Conservation (phyloP, 1,139 yeast species). For the Cylindricascospora bacillispora region DNA sequence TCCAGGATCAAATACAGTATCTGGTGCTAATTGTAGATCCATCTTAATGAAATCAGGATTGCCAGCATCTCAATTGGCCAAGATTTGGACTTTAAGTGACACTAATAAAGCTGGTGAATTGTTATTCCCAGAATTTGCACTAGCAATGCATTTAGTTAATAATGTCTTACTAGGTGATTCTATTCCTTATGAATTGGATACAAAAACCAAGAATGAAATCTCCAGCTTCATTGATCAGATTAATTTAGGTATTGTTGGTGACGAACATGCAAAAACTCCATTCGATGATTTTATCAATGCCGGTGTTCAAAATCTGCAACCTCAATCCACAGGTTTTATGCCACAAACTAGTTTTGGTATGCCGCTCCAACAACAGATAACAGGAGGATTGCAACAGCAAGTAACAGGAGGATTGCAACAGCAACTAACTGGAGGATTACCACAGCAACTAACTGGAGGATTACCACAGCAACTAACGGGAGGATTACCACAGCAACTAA, state of each 20-base stretch:
- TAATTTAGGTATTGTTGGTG: conserved; percentile 64
- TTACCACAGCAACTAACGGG: conserved; percentile 4
- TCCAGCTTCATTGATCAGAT: conserved; percentile 80
- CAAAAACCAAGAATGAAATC: conserved; percentile 69
- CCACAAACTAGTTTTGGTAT: conserved; percentile 21
- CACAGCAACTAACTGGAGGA: conserved; percentile 21
- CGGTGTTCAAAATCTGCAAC: conserved; percentile 19
- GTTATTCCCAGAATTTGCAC: conserved; percentile 87
- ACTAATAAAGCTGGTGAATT: conserved; percentile 75
- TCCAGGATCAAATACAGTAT: conserved; percentile 62
- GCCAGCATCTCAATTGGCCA: conserved; percentile 63
- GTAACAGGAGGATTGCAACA: conserved; percentile 26
- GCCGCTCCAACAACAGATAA: conserved; percentile 17
- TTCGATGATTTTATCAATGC: conserved; percentile 22
- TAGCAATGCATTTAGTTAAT: conserved; percentile 82
- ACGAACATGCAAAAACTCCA: conserved; percentile 28
- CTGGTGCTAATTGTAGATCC: conserved; percentile 67
- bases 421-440: conserved; percentile 20
- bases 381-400: conserved; percentile 6
- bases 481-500: conserved; percentile 3
- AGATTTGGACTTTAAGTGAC: conserved; percentile 84
- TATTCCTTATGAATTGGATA: conserved; percentile 62
- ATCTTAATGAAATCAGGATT: conserved; percentile 74
- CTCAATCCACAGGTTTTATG: conserved; percentile 28
- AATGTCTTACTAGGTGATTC: conserved; percentile 64